These are phyloP conservation scores for Aspergillus sp. DNA, from an alignment of 2,329 filamentous ascomycete species.

Conservation along the genomic window DNA sequence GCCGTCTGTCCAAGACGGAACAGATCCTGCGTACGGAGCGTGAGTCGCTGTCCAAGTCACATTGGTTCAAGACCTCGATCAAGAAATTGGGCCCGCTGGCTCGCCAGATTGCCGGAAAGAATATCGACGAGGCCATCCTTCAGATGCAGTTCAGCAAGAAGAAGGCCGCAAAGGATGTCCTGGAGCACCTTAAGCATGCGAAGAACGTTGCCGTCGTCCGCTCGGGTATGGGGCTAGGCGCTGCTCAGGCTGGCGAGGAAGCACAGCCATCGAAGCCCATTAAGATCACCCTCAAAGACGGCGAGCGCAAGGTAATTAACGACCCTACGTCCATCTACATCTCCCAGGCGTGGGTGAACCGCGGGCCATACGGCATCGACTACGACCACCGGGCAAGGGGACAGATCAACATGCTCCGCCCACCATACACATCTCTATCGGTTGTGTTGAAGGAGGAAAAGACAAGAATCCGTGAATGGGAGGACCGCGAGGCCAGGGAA, in stretches of 20 bases:
- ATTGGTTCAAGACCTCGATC: conserved; percentile 75
- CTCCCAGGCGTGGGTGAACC: conserved; percentile 88
- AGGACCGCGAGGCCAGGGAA: conserved; percentile 75
- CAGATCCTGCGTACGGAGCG: conserved; percentile 67
- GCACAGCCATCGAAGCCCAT: conserved; percentile 43
- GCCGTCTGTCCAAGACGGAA: conserved; percentile 65
- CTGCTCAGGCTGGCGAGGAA: conserved; percentile 24
- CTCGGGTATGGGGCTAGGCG: conserved; percentile 77
- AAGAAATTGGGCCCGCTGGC: conserved; percentile 91
- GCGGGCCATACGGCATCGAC: conserved; percentile 62
- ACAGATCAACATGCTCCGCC: conserved; percentile 64
- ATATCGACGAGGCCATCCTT: conserved; percentile 85
- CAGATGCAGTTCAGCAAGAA: conserved; percentile 98
- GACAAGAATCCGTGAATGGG: conserved; percentile 76
- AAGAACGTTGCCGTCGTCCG: conserved; percentile 76
- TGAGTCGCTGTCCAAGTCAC: conserved; percentile 61
- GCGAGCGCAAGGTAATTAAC: conserved; percentile 66
- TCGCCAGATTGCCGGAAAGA: conserved; percentile 87
- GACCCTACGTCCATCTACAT: conserved; percentile 86
- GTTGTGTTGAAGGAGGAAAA: conserved; percentile 91
- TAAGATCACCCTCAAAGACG: conserved; percentile 72
- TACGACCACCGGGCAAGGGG: conserved; percentile 76
- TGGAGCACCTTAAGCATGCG: conserved; percentile 76
- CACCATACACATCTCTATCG: conserved; percentile 73
- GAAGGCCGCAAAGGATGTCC: conserved; percentile 79